Percentiles rank a stretch among this genome's conserved stretches.
Evolutionary conservation across 2,329 filamentous ascomycete genomes (phyloP).

Genomic region (Clarireedia sp.): DNA sequence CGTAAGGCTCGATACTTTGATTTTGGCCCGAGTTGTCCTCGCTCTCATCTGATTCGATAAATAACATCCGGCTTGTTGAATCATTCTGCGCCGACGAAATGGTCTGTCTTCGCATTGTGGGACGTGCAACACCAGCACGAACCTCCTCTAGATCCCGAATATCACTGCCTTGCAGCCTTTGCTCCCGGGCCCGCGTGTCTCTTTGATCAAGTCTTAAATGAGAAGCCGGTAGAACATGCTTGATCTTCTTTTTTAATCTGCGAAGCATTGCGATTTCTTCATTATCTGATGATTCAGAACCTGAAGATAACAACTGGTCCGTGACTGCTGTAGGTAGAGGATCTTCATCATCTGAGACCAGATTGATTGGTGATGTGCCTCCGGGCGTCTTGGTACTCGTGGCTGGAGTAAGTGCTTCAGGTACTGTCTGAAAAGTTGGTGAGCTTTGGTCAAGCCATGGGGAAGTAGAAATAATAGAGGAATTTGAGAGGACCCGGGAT

Average conservation of each 20-base stretch:
- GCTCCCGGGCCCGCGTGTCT: constrained; percentile 27
- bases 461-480: constrained; percentile 15
- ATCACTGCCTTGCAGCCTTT: constrained; percentile 8
- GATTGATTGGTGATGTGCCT: constrained; percentile 5
- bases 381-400: constrained; percentile 23
- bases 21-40: constrained; percentile 14
- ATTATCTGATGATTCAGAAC: constrained; percentile 20
- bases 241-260: constrained; percentile 34
- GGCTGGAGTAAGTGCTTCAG: constrained; percentile 24
- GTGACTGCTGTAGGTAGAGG: constrained; percentile 14
- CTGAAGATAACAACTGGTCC: constrained; percentile 13
- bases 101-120: constrained; percentile 8
- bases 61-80: neutral
- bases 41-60: constrained; percentile 21
- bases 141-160: constrained; percentile 16
- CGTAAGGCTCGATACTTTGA: constrained; percentile 4
- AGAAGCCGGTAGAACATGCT: constrained; percentile 58
- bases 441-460: constrained; percentile 10
- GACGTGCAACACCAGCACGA: constrained; percentile 28
- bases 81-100: neutral
- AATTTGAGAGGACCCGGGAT: constrained; percentile 16
- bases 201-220: constrained; percentile 55
- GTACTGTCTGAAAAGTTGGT: neutral
- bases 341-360: constrained; percentile 19
- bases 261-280: constrained; percentile 24